Evolutionary conservation across 2,329 filamentous ascomycete species (phyloP).

Genomic region (Lasiodiplodia sp.): DNA sequence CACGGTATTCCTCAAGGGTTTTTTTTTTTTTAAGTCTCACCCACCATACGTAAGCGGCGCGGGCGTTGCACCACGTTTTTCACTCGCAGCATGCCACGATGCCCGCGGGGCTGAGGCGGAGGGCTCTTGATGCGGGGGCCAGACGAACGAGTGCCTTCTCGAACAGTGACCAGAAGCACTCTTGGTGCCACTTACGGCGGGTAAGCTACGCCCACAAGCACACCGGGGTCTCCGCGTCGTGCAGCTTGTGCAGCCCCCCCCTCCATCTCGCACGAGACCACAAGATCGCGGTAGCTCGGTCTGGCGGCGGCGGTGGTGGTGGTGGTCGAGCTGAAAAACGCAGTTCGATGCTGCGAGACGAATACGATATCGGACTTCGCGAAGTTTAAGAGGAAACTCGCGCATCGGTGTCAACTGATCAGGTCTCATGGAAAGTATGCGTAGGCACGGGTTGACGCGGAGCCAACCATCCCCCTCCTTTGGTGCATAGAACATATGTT

Average conservation of each 20-base stretch:
- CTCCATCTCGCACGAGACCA: constrained; percentile 13
- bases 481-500: neutral
- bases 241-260: neutral
- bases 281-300: constrained; percentile 9
- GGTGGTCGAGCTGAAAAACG: constrained; percentile 4
- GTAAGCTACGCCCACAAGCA: neutral
- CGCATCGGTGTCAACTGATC: constrained; percentile 8
- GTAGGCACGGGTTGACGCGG: constrained; percentile 12
- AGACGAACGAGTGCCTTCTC: constrained; percentile 1
- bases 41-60: constrained; percentile 17
- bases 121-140: constrained; percentile 4
- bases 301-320: neutral
- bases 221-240: neutral
- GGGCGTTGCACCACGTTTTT: constrained; percentile 5
- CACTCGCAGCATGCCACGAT: constrained; percentile 12
- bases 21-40: constrained; percentile 16
- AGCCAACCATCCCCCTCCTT: constrained; percentile 4
- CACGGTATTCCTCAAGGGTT: neutral
- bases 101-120: constrained; percentile 8
- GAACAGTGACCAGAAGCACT: constrained; percentile 2
- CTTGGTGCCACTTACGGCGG: neutral
- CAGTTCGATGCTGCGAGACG: neutral
- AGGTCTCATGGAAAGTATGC: constrained; percentile 8
- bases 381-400: neutral
- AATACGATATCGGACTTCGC: neutral